Evolutionary conservation across 257 asterid genomes (phyloP).

Genomic region (Leptodermis oblonga): DNA sequence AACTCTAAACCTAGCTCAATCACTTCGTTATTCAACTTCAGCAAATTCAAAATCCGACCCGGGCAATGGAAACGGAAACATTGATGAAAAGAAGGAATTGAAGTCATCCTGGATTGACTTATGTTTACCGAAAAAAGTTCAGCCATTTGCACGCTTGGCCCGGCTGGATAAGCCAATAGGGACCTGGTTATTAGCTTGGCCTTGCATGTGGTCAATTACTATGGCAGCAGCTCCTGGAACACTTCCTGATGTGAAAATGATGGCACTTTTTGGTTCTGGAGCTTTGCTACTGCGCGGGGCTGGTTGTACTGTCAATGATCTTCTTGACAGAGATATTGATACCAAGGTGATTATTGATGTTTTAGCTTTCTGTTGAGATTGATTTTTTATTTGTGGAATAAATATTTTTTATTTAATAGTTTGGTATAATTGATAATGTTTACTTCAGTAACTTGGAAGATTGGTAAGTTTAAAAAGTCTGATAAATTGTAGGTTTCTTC

Average conservation of each 20-base stretch:
- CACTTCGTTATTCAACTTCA: conserved; percentile 16
- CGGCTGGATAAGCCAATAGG: conserved; percentile 91
- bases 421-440: too few species aligned
- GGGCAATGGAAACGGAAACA: neutral
- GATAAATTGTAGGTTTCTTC: too few species aligned
- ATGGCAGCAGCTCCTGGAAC: conserved; percentile 81
- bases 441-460: too few species aligned
- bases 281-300: conserved; percentile 91
- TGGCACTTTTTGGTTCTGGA: conserved; percentile 82
- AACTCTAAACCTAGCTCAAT: conserved; percentile 2
- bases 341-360: too few species aligned
- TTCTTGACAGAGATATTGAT: conserved; percentile 86
- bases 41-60: conserved; percentile 3
- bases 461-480: too few species aligned
- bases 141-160: conserved; percentile 77
- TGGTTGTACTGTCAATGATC: conserved; percentile 88
- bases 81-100: neutral
- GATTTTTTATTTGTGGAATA: too few species aligned
- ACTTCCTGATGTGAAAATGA: conserved; percentile 79
- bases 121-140: conserved; percentile 55
- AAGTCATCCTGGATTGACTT: conserved; percentile 61
- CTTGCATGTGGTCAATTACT: conserved; percentile 95
- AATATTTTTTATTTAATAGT: too few species aligned
- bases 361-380: too few species aligned
- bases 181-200: conserved; percentile 96